Evolutionary conservation across 495 filamentous ascomycete genomes (phyloP).

Genomic region (Tuber indicum): DNA sequence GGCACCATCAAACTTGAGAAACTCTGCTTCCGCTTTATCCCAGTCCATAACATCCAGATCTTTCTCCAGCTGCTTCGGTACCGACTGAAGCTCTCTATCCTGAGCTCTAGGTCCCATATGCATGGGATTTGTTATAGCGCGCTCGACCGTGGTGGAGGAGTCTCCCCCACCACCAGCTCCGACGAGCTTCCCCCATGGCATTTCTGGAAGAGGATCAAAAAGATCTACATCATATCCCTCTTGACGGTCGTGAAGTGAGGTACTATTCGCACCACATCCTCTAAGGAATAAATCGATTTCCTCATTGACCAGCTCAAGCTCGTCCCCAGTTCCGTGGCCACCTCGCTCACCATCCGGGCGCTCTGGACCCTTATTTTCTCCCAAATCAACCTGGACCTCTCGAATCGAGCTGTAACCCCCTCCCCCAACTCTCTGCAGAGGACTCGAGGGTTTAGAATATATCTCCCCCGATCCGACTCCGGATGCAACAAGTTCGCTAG

Average conservation of each 20-base stretch:
- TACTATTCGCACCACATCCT: not conserved
- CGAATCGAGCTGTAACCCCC: not conserved
- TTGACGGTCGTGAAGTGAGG: not conserved
- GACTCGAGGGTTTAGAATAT: not conserved
- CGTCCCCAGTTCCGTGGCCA: not conserved
- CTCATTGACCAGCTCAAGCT: not conserved
- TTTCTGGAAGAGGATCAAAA: not conserved
- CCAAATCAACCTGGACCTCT: not conserved
- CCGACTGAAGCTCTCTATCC: not conserved
- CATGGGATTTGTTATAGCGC: not conserved
- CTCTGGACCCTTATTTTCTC: not conserved
- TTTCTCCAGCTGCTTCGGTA: not conserved
- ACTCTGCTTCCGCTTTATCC: not conserved
- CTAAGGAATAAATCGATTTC: not conserved
- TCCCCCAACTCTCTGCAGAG: not conserved
- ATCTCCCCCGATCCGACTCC: not conserved
- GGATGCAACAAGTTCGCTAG: not conserved
- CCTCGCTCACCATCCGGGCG: not conserved
- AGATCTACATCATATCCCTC: not conserved
- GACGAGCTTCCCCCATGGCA: not conserved
- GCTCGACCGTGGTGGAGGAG: not conserved
- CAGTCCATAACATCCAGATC: slow-evolving; percentile 1
- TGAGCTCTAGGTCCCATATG: not conserved
- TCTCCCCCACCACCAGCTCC: not conserved
- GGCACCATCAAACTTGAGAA: not conserved